Conservation (phyloP, 2,329 filamentous ascomycete species). For the Penicillium vulpinum region DNA sequence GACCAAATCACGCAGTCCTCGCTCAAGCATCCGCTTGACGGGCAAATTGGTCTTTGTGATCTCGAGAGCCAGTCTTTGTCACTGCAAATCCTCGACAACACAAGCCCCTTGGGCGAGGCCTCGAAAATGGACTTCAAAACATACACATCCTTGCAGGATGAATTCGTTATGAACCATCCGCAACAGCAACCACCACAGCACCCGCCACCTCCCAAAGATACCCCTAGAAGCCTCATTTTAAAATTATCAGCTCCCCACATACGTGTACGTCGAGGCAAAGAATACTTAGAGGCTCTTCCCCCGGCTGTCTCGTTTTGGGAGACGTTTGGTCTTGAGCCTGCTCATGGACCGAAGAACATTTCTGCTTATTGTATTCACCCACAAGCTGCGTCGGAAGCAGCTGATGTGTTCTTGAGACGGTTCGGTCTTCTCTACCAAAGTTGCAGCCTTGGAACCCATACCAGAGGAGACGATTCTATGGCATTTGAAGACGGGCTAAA, state of each 20-base stretch:
- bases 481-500: slow-evolving; percentile 41
- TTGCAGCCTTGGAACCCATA: slow-evolving; percentile 57
- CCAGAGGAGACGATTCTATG: slow-evolving; percentile 43
- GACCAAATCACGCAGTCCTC: slow-evolving; percentile 49
- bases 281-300: slow-evolving; percentile 56
- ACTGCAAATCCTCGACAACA: slow-evolving; percentile 32
- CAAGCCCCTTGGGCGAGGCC: slow-evolving; percentile 29
- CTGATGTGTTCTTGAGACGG: slow-evolving; percentile 54
- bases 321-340: slow-evolving; percentile 58
- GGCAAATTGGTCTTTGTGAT: slow-evolving; percentile 26
- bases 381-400: slow-evolving; percentile 46
- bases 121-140: slow-evolving; percentile 39
- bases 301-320: slow-evolving; percentile 63
- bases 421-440: slow-evolving; percentile 57
- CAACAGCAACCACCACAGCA: slow-evolving; percentile 11
- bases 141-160: slow-evolving; percentile 38
- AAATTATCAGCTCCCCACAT: slow-evolving; percentile 55
- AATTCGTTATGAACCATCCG: slow-evolving; percentile 18
- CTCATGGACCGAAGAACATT: slow-evolving; percentile 58
- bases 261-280: slow-evolving; percentile 55
- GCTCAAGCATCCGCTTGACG: slow-evolving; percentile 38
- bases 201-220: slow-evolving; percentile 26
- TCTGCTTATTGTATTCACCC: slow-evolving; percentile 59
- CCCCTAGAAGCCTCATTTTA: slow-evolving; percentile 37
- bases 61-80: slow-evolving; percentile 29